A percentile compares a stretch with the other conserved stretches of the same genome.
phyloP scores from a whole-genome alignment of 495 filamentous ascomycete genomes.

The Mytilinidion resinicola region DNA sequence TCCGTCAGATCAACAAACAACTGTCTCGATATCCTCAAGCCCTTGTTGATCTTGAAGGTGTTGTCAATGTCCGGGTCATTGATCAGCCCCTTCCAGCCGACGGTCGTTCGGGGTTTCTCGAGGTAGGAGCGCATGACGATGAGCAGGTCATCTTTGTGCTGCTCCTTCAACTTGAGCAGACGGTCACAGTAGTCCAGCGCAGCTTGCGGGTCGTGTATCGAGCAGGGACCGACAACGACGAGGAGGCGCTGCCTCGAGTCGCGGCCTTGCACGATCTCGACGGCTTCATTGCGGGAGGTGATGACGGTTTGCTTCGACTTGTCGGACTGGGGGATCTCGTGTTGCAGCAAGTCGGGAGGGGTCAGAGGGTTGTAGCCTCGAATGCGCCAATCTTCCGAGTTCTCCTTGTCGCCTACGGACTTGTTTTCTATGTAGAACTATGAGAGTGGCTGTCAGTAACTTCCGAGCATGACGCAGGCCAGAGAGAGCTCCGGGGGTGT shows the following conservation, averaged over 20 bases:
- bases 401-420: slow-evolving; percentile 71
- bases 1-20: slow-evolving; percentile 91
- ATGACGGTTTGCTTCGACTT: slow-evolving; percentile 76
- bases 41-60: slow-evolving; percentile 98
- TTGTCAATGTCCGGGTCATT: slow-evolving; percentile 99
- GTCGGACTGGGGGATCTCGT: slow-evolving; percentile 79
- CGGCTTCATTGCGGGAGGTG: slow-evolving; percentile 72
- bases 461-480: background rate
- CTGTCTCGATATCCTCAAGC: slow-evolving; percentile 76
- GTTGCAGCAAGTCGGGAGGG: slow-evolving; percentile 88
- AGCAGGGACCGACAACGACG: slow-evolving; percentile 93
- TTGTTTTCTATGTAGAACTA: slow-evolving; percentile 88
- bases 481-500: background rate
- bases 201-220: slow-evolving; percentile 89
- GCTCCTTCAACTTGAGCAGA: slow-evolving; percentile 74
- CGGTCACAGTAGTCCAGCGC: slow-evolving; percentile 91
- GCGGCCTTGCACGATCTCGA: slow-evolving; percentile 68
- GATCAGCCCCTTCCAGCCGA: slow-evolving; percentile 98
- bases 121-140: slow-evolving; percentile 98
- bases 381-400: slow-evolving; percentile 90
- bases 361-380: slow-evolving; percentile 80
- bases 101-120: slow-evolving; percentile 96
- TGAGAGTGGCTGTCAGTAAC: background rate
- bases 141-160: slow-evolving; percentile 80
- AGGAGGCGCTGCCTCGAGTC: slow-evolving; percentile 73